Evolutionary conservation across 164 flowering plant species (phyloP).

Genomic region (Dillenia turbinata): DNA sequence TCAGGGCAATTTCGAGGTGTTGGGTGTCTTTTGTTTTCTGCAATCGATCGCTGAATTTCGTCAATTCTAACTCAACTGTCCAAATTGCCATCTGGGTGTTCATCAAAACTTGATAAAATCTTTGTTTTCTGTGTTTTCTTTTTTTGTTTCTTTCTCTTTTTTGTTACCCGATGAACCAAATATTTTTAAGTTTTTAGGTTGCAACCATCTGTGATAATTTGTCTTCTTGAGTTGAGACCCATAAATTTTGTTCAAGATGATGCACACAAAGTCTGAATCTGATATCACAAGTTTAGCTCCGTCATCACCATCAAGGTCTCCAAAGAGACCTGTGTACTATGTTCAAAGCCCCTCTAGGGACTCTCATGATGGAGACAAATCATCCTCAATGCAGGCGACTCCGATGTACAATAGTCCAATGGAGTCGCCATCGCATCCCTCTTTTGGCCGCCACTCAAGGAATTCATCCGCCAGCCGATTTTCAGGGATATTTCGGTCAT

Average conservation of each 20-base stretch:
- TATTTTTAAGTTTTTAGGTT: no score
- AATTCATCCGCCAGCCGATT: conserved; percentile 88
- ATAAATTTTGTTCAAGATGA: conserved; percentile 25
- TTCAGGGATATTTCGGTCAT: conserved; percentile 83
- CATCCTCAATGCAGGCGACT: conserved; percentile 83
- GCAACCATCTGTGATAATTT: no score
- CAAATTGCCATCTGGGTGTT: no score
- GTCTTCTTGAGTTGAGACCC: no score
- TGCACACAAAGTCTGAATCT: conserved; percentile 83
- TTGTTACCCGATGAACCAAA: no score
- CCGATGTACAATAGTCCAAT: conserved; percentile 76
- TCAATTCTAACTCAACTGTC: no score
- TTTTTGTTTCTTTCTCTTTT: no score
- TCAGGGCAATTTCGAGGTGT: no score
- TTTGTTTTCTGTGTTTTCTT: no score
- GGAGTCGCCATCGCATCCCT: conserved; percentile 97
- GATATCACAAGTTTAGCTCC: conserved; percentile 88
- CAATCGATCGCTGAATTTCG: no score
- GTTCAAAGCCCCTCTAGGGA: conserved; percentile 97
- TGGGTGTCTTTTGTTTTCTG: no score
- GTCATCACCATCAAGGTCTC: conserved; percentile 92
- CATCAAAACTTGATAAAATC: no score
- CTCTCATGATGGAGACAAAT: conserved; percentile 96
- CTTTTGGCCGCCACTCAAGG: conserved; percentile 82
- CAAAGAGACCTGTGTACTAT: conserved; percentile 72